phyloP scores from a whole-genome alignment of 2,329 filamentous ascomycete species.

The Neopestalotiopsis clavispora region DNA sequence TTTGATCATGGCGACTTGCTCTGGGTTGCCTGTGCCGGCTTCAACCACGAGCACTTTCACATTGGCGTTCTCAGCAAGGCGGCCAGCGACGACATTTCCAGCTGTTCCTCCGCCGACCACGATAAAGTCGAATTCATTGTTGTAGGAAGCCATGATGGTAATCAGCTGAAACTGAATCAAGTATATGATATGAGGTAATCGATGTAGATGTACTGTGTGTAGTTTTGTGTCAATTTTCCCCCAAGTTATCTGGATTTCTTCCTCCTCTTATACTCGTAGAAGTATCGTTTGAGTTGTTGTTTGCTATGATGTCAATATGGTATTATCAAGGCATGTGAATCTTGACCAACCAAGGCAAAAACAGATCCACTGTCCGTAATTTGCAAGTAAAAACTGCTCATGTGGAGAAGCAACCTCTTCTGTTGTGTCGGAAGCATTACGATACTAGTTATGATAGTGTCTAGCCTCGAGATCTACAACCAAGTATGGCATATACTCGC shows the following conservation, averaged over 20 bases:
- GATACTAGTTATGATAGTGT: no score
- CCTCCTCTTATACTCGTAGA: not conserved
- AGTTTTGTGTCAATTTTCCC: not conserved
- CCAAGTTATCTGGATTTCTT: not conserved
- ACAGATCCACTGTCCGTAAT: not conserved
- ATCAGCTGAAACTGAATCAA: not conserved
- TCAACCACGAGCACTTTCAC: constrained; percentile 53
- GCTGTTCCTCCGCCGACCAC: constrained; percentile 46
- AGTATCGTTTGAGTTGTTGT: not conserved
- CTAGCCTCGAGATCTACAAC: no score
- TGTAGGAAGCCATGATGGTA: not conserved
- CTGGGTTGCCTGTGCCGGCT: constrained; percentile 52
- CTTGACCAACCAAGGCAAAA: not conserved
- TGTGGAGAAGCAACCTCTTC: no score
- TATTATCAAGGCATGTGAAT: not conserved
- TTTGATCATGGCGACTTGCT: constrained; percentile 50
- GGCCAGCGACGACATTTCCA: constrained; percentile 52
- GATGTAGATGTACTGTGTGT: not conserved
- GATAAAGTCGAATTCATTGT: constrained; percentile 37
- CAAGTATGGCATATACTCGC: no score
- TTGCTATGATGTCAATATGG: not conserved
- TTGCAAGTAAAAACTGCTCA: not conserved
- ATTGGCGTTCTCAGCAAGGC: constrained; percentile 55
- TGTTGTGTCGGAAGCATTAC: no score
- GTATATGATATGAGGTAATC: not conserved